Conservation (phyloP, 2,329 filamentous ascomycete species). For the Xylaria sp. region DNA sequence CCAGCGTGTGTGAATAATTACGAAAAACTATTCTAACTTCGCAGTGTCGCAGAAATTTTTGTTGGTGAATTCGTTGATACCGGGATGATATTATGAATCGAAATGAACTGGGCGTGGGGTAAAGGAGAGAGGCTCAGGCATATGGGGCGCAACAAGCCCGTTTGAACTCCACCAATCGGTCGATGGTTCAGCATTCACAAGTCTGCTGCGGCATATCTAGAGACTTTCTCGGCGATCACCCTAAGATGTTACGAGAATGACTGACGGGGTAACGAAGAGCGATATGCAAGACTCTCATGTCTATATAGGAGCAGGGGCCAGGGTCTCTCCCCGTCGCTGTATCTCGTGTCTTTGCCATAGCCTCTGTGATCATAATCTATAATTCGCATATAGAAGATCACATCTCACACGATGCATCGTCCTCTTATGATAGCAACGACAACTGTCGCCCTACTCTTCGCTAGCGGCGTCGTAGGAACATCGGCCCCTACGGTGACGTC, state of each 20-base stretch:
- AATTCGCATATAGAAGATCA: not conserved
- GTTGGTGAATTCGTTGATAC: not conserved
- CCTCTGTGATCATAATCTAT: not conserved
- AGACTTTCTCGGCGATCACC: not conserved
- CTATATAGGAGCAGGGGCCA: not conserved
- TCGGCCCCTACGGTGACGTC: conserved; percentile 27
- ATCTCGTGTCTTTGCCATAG: not conserved
- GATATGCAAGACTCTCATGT: not conserved
- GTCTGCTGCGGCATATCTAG: not conserved
- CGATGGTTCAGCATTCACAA: not conserved
- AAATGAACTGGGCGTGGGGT: not conserved
- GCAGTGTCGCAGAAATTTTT: not conserved
- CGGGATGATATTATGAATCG: not conserved
- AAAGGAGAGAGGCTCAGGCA: not conserved
- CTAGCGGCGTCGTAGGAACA: conserved; percentile 9
- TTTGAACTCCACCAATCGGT: conserved; percentile 35
- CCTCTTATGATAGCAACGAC: not conserved
- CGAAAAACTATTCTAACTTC: not conserved
- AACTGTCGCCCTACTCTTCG: conserved; percentile 4
- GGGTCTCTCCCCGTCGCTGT: not conserved
- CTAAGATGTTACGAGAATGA: not conserved
- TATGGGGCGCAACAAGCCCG: not conserved
- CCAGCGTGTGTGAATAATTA: not conserved
- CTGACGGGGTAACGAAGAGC: conserved; percentile 1
- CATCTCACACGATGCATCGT: conserved; percentile 19